phyloP scores from a whole-genome alignment of 1,284 basidiomycete species.

The Sphaerobolus stellatus region DNA sequence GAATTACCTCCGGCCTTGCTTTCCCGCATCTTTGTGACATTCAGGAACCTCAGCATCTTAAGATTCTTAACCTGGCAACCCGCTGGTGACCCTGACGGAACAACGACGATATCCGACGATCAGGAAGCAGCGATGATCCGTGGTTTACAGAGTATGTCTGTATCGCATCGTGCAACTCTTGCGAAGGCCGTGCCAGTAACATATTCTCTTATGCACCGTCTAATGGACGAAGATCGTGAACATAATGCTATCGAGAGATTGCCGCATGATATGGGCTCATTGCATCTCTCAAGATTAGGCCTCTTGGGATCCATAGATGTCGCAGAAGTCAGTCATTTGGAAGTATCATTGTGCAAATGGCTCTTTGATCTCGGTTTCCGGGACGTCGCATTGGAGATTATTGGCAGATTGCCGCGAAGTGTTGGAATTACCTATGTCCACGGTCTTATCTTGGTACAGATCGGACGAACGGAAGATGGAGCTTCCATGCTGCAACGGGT shows the following conservation, averaged over 20 bases:
- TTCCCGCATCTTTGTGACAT: conserved; percentile 75
- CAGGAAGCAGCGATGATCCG: conserved; percentile 5
- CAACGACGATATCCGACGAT: conserved; percentile 5
- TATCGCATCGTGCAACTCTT: conserved; percentile 3
- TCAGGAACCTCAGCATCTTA: conserved; percentile 68
- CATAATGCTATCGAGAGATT: conserved; percentile 24
- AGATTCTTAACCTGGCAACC: conserved; percentile 60
- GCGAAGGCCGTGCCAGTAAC: conserved; percentile 36
- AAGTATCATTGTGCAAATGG: conserved; percentile 70
- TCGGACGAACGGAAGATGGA: conserved; percentile 76
- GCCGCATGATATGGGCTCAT: conserved; percentile 13
- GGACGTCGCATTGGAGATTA: conserved; percentile 59
- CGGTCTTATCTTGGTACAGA: conserved; percentile 65
- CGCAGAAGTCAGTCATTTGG: conserved; percentile 60
- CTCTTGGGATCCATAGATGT: conserved; percentile 65
- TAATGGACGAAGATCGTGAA: conserved; percentile 55
- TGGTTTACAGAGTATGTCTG: conserved; percentile 9
- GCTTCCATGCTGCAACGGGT: conserved; percentile 69
- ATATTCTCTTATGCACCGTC: conserved; percentile 70
- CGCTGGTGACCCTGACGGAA: conserved; percentile 43
- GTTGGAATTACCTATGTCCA: conserved; percentile 74
- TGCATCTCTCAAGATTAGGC: conserved; percentile 68
- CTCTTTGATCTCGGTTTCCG: conserved; percentile 67
- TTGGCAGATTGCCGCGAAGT: conserved; percentile 74
- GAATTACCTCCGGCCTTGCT: conserved; percentile 64